A percentile compares a stretch with the other conserved stretches of the same genome.
Evolutionary conservation across 2,329 filamentous ascomycete genomes (phyloP).

Genomic region (Cladobotryum protrusum): DNA sequence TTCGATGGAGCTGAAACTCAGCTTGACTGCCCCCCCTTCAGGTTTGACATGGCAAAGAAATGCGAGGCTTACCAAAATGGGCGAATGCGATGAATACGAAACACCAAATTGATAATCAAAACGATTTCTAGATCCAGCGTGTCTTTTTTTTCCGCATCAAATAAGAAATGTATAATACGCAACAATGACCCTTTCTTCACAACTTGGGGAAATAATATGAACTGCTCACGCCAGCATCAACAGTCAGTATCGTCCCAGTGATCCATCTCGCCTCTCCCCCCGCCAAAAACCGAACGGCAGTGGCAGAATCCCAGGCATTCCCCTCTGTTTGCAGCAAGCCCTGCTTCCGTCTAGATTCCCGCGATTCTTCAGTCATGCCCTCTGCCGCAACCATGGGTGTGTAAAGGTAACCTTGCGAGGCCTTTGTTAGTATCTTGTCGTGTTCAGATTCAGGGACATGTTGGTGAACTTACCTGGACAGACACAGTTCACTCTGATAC

Average conservation of each 20-base stretch:
- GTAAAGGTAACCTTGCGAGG: constrained; percentile 34
- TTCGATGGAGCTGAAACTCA: too few relatives aligned
- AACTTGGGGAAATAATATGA: background rate
- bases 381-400: constrained; percentile 39
- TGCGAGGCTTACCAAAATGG: too few relatives aligned
- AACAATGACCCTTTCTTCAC: too few relatives aligned
- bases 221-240: constrained; percentile 36
- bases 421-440: background rate
- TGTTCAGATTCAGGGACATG: background rate
- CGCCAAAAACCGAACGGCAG: constrained; percentile 33
- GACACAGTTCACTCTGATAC: constrained; percentile 45
- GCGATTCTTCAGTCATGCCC: constrained; percentile 34
- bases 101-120: too few relatives aligned
- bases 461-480: constrained; percentile 30
- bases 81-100: too few relatives aligned
- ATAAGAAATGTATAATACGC: too few relatives aligned
- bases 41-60: too few relatives aligned
- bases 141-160: too few relatives aligned
- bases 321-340: constrained; percentile 37
- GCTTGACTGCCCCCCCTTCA: too few relatives aligned
- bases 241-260: constrained; percentile 34
- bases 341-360: constrained; percentile 31
- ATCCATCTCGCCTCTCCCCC: constrained; percentile 38
- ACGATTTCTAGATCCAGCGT: too few relatives aligned
- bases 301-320: constrained; percentile 38